Percentiles rank a stretch among this genome's conserved stretches.
Evolutionary conservation across 2,329 filamentous ascomycete species (phyloP).

Genomic region (Talaromyces rugulosus): DNA sequence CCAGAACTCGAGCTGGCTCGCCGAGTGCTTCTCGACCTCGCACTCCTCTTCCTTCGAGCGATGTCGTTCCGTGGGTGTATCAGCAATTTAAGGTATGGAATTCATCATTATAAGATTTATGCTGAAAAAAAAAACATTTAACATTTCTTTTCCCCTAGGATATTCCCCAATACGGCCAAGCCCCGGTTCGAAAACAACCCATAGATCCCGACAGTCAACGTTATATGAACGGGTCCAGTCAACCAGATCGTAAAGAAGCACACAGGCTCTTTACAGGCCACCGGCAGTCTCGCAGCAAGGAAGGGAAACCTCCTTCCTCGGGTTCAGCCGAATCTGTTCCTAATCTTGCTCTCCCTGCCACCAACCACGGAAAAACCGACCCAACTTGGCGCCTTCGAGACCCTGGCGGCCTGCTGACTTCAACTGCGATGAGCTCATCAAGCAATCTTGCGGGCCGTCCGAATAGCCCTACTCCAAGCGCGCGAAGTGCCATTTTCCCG

Average conservation of each 20-base stretch:
- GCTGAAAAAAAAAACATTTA: neutral
- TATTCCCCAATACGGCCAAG: constrained; percentile 71
- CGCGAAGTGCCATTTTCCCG: constrained; percentile 56
- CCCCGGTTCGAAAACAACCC: constrained; percentile 67
- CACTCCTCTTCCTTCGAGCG: constrained; percentile 82
- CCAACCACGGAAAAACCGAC: constrained; percentile 70
- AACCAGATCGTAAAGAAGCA: constrained; percentile 45
- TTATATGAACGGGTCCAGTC: constrained; percentile 34
- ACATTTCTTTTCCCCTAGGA: constrained; percentile 48
- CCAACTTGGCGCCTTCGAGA: constrained; percentile 54
- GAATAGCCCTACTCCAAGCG: constrained; percentile 77
- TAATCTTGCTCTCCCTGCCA: constrained; percentile 52
- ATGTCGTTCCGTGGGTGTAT: constrained; percentile 96
- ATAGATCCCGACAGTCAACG: constrained; percentile 67
- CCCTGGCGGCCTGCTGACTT: constrained; percentile 14
- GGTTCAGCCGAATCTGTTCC: constrained; percentile 31
- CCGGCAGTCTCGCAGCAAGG: constrained; percentile 56
- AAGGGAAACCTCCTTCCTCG: constrained; percentile 44
- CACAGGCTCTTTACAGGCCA: constrained; percentile 37
- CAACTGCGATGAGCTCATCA: constrained; percentile 19
- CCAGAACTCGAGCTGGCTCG: constrained; percentile 56
- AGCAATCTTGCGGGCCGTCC: constrained; percentile 56
- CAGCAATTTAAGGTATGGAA: constrained; percentile 66
- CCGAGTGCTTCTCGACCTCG: constrained; percentile 72
- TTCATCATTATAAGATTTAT: constrained; percentile 26